Percentiles rank a stretch among this genome's conserved stretches.
Evolutionary conservation across 108 stramenopile genomes (phyloP).

Genomic region (Cyclotella baltica): DNA sequence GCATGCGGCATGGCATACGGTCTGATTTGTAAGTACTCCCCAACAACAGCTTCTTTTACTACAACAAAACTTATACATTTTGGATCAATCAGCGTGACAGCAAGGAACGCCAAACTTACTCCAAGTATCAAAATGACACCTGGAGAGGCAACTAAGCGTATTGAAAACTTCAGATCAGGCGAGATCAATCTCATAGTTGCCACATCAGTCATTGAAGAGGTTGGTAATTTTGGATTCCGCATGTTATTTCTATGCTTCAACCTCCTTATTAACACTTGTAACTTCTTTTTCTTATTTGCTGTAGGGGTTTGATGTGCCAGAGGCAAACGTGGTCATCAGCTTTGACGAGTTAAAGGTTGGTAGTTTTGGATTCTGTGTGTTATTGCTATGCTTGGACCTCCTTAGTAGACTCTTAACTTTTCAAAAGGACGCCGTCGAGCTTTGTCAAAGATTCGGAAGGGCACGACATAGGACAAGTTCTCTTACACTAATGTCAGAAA

Average conservation of each 20-base stretch:
- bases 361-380: too few species aligned
- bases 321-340: slow-evolving; percentile 50
- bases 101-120: slow-evolving; percentile 42
- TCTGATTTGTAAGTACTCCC: slow-evolving; percentile 25
- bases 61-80: background rate
- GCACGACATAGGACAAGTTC: slow-evolving; percentile 42
- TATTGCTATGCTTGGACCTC: too few species aligned
- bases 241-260: background rate
- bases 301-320: slow-evolving; percentile 51
- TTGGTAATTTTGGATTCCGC: background rate
- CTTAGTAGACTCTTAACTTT: too few species aligned
- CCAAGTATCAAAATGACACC: slow-evolving; percentile 41
- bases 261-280: background rate
- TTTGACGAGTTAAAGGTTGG: too few species aligned
- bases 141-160: slow-evolving; percentile 35
- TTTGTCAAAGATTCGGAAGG: slow-evolving; percentile 53
- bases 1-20: slow-evolving; percentile 35
- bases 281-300: background rate
- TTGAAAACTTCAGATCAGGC: slow-evolving; percentile 43
- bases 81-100: slow-evolving; percentile 23
- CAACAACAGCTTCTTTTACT: too few species aligned
- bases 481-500: slow-evolving; percentile 46
- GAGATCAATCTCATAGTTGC: slow-evolving; percentile 44
- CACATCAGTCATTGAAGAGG: slow-evolving; percentile 52
- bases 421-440: slow-evolving; percentile 55